phyloP scores from a whole-genome alignment of 2,329 filamentous ascomycete species.

The Alternaria sp. region DNA sequence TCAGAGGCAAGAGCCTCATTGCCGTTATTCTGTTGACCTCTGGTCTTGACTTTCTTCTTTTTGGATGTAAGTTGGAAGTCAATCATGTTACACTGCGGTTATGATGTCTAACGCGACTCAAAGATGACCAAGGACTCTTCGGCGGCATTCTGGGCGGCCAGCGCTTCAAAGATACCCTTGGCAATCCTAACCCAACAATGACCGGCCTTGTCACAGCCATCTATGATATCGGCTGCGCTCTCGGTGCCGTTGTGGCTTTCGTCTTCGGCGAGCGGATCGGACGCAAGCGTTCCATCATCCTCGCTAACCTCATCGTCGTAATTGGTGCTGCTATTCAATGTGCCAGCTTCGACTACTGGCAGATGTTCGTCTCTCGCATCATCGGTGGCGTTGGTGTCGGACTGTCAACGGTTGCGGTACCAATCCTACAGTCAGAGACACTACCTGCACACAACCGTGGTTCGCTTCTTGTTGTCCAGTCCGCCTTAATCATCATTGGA shows the following conservation, averaged over 20 bases:
- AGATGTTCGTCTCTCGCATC: conserved; percentile 48
- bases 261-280: conserved; percentile 65
- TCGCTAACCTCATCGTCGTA: conserved; percentile 57
- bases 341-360: conserved; percentile 38
- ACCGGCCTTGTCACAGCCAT: conserved; percentile 51
- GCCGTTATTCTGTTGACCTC: conserved; percentile 22
- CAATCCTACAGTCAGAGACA: conserved; percentile 55
- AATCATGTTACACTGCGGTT: too few species aligned
- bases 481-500: conserved; percentile 27
- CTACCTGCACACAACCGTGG: conserved; percentile 27
- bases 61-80: conserved; percentile 19
- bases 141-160: conserved; percentile 35
- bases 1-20: conserved; percentile 25
- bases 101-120: neutral
- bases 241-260: conserved; percentile 48
- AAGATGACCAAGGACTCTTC: conserved; percentile 38
- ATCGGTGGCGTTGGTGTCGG: conserved; percentile 55
- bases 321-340: conserved; percentile 46
- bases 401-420: conserved; percentile 58
- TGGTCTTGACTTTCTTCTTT: conserved; percentile 25
- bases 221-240: conserved; percentile 53
- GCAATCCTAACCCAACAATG: conserved; percentile 20
- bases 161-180: conserved; percentile 30
- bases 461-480: conserved; percentile 21
- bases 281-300: conserved; percentile 63